Evolutionary conservation across 1,284 basidiomycete genomes (phyloP).

Genomic region (Cronartium quercuum): DNA sequence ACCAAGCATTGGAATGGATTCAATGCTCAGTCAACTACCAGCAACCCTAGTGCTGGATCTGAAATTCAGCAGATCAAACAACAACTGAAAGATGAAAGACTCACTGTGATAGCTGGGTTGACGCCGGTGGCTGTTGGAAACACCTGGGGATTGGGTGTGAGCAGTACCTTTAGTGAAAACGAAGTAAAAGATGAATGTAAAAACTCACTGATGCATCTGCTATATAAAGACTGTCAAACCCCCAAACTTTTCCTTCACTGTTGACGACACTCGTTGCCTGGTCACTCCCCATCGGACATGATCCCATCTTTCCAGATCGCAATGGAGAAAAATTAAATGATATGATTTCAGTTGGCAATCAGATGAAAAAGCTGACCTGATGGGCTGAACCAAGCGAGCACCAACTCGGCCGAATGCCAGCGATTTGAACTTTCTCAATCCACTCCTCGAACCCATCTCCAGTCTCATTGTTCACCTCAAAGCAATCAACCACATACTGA

Average conservation of each 20-base stretch:
- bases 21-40: neutral
- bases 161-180: too few relatives aligned
- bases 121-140: constrained; percentile 52
- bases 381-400: constrained; percentile 45
- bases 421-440: constrained; percentile 28
- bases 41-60: neutral
- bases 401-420: constrained; percentile 8
- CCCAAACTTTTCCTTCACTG: constrained; percentile 51
- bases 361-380: constrained; percentile 40
- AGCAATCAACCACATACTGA: constrained; percentile 47
- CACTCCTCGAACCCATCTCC: constrained; percentile 46
- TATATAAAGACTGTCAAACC: constrained; percentile 51
- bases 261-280: constrained; percentile 50
- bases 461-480: constrained; percentile 39
- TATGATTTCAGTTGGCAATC: neutral
- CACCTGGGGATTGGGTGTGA: too few relatives aligned
- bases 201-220: constrained; percentile 53
- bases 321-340: neutral
- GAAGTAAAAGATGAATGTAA: too few relatives aligned
- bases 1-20: neutral
- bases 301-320: constrained; percentile 50
- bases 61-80: neutral
- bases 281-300: constrained; percentile 50
- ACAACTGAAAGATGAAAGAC: constrained; percentile 51
- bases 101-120: constrained; percentile 56